Percentiles rank a stretch among this genome's conserved stretches.
Conservation (phyloP, 176 grass and related monocot species). For the Aegilops speltoides region DNA sequence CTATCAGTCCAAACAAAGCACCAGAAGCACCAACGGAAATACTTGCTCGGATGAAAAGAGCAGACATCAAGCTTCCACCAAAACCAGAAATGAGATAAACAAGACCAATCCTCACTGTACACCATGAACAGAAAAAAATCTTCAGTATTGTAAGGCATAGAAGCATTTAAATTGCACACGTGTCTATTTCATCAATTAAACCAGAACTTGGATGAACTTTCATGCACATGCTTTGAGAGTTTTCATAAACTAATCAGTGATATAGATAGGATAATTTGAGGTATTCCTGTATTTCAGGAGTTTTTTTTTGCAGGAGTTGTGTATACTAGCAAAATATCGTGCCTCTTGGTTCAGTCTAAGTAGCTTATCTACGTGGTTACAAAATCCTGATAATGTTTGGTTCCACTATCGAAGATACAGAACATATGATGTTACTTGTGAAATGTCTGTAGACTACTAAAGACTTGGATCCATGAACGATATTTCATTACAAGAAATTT, state of each 20-base stretch:
- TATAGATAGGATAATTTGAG: not conserved
- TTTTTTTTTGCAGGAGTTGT: not conserved
- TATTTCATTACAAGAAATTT: not conserved
- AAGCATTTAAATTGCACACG: not conserved
- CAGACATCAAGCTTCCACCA: conserved; percentile 80
- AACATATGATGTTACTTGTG: not conserved
- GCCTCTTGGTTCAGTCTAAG: not conserved
- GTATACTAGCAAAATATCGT: not conserved
- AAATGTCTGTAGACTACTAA: not conserved
- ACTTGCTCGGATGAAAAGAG: conserved; percentile 66
- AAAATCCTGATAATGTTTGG: not conserved
- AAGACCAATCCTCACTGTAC: conserved; percentile 63
- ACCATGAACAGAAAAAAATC: not conserved
- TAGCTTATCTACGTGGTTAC: not conserved
- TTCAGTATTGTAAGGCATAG: not conserved
- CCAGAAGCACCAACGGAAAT: conserved; percentile 92
- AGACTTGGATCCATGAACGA: not conserved
- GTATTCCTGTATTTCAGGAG: not conserved
- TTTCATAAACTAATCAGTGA: not conserved
- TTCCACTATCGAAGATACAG: not conserved
- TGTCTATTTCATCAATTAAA: conserved; percentile 1
- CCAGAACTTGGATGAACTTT: not conserved
- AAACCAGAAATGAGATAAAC: conserved; percentile 79
- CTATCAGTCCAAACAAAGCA: conserved; percentile 86
- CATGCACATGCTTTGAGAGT: not conserved